Percentiles rank a stretch among this genome's conserved stretches.
These are phyloP conservation scores for Protomyces gravidus DNA, from an alignment of 1,139 yeast genomes.

Conservation along the genomic window DNA sequence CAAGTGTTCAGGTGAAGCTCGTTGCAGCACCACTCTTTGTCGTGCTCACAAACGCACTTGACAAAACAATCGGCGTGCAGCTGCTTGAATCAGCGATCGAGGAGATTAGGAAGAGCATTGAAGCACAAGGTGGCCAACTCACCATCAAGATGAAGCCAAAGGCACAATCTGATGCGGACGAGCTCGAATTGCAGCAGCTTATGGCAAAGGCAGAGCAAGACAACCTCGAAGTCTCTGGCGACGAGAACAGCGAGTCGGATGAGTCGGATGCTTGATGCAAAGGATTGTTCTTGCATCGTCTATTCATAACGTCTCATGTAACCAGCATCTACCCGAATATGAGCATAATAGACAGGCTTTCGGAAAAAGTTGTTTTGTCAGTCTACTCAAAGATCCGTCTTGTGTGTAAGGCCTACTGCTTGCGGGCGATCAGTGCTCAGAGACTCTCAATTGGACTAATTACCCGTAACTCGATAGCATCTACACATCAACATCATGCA, in stretches of 20 bases:
- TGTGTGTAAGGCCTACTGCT: too few relatives aligned
- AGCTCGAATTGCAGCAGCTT: slow-evolving; percentile 92
- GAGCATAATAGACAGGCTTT: too few relatives aligned
- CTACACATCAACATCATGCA: too few relatives aligned
- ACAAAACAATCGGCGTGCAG: slow-evolving; percentile 81
- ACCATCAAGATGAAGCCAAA: slow-evolving; percentile 96
- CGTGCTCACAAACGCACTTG: slow-evolving; percentile 85
- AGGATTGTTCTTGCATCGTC: not conserved
- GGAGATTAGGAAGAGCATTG: slow-evolving; percentile 64
- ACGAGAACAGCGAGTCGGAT: slow-evolving; percentile 35
- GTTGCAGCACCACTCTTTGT: slow-evolving; percentile 98
- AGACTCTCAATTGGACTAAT: too few relatives aligned
- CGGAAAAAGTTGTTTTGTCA: too few relatives aligned
- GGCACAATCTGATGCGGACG: slow-evolving; percentile 97
- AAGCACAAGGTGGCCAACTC: slow-evolving; percentile 75
- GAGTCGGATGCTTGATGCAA: slow-evolving; percentile 17
- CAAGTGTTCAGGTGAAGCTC: slow-evolving; percentile 78
- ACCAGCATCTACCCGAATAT: too few relatives aligned
- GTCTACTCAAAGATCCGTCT: too few relatives aligned
- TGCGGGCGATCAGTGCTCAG: too few relatives aligned
- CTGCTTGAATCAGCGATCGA: slow-evolving; percentile 73
- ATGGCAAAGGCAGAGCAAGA: slow-evolving; percentile 73
- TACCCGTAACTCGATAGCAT: too few relatives aligned
- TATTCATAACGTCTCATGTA: too few relatives aligned
- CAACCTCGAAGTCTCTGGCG: slow-evolving; percentile 52